A percentile compares a stretch with the other conserved stretches of the same genome.
Conservation (phyloP, 2,329 filamentous ascomycete species). For the Curvularia hawaiiensis region DNA sequence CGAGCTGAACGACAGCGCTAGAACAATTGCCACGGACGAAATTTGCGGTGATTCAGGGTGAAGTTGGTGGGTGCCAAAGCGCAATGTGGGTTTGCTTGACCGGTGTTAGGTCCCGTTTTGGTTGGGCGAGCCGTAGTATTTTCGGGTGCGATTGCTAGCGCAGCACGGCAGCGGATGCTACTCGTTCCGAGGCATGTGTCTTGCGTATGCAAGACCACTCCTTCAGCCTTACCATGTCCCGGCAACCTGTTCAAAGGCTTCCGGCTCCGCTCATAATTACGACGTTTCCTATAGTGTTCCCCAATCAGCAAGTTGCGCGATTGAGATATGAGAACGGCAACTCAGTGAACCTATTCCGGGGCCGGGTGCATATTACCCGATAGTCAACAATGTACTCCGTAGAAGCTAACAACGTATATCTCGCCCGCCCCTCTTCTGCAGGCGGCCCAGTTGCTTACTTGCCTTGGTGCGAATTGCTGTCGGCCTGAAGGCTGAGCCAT, state of each 20-base stretch:
- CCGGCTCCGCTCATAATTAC: slow-evolving; percentile 1
- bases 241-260: slow-evolving; percentile 8
- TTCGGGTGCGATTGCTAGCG: slow-evolving; percentile 1
- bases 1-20: neutral
- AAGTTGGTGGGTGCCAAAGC: neutral
- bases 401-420: neutral
- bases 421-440: neutral
- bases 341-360: neutral
- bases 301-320: neutral
- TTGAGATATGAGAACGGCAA: neutral
- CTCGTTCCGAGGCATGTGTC: slow-evolving; percentile 4
- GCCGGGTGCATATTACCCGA: neutral
- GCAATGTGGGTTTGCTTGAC: neutral
- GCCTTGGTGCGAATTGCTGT: neutral
- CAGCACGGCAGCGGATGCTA: slow-evolving; percentile 11
- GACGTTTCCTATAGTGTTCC: neutral
- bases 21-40: neutral
- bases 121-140: neutral
- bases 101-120: neutral
- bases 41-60: neutral
- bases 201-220: neutral
- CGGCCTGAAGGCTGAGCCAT: neutral
- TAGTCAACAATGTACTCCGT: neutral
- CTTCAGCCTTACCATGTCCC: slow-evolving; percentile 15
- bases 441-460: neutral